Evolutionary conservation across 257 asterid genomes (phyloP), one percentile per base, ranked within the genome.

Genomic region (Knoxia roxburghii): DNA sequence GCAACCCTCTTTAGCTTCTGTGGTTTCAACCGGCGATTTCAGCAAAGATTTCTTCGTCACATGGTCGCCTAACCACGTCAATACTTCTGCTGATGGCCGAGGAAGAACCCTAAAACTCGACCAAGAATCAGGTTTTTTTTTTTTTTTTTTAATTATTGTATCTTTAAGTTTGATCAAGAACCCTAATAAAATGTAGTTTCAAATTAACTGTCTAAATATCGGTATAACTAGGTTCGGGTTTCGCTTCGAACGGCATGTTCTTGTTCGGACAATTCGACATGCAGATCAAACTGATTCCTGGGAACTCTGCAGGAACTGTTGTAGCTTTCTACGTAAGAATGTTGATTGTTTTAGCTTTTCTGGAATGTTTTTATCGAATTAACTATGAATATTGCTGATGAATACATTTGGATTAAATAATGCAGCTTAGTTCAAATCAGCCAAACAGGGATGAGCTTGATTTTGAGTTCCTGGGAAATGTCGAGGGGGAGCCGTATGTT

Each of bases 271-370:
- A 88, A 11, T 82, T 90, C 75, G 92, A 88, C 82, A 88, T 90
- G 95, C 70, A 84, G 68, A 93, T 90, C 17, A 87, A 90, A 65
- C 29, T 93, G 78, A 73, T 93, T 12, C 89, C 95, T 0, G 98
- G 95, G 20, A 76, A 93, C 67, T 93, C 98, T 26, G 94, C 96
- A 0, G 98, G 98, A 78, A 85, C 97, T 0, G 96, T 89, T 55
- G 95, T 87, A 9, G 95, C 97, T 58, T 88, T 81, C 29, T 93
- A 90, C 62, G 98, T 88, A 72, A 76, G 93, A 50, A 23, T 2
- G 20, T 40, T 24, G 0, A 12, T 6, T 24, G 3, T 48, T 48
- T 6, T 1, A 3, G 39, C n/a, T n/a, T 32, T 50, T 8, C 17
- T 9, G 6, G 9, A 1, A 51, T 8, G 8, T 45, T 26, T 0